Evolutionary conservation across 805 yeast species (phyloP).

Genomic region (Starmerella powellii): DNA sequence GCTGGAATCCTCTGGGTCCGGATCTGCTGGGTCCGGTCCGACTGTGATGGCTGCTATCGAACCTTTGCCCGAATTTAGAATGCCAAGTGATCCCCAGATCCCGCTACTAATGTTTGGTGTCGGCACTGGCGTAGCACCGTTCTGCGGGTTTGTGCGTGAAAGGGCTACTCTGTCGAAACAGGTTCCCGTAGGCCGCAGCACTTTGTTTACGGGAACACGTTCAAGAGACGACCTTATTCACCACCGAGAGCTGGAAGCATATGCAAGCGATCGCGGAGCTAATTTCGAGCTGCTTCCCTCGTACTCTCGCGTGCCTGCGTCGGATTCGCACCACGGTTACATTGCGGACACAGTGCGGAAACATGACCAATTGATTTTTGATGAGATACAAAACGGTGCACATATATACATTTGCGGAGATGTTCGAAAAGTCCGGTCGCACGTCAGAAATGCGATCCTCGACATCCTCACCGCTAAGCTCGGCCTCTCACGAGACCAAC

Average conservation of each 20-base stretch:
- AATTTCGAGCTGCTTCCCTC: constrained; percentile 16
- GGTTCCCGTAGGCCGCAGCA: constrained; percentile 6
- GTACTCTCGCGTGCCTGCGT: constrained; percentile 9
- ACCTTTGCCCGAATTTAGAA: constrained; percentile 62
- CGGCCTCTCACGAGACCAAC: constrained; percentile 10
- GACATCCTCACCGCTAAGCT: constrained; percentile 10
- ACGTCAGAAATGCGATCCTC: constrained; percentile 10
- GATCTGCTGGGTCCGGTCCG: not conserved
- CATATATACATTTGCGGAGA: constrained; percentile 21
- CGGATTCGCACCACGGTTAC: constrained; percentile 5
- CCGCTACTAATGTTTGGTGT: constrained; percentile 77
- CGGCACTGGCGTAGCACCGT: constrained; percentile 86
- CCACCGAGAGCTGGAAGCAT: constrained; percentile 8
- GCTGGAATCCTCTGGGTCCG: too few species aligned
- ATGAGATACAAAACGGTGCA: constrained; percentile 15
- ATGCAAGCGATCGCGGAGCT: not conserved
- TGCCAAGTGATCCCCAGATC: constrained; percentile 57
- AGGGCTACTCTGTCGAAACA: constrained; percentile 34
- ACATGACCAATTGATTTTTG: constrained; percentile 11
- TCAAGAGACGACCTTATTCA: constrained; percentile 16
- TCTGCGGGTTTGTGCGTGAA: constrained; percentile 74
- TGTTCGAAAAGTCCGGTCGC: constrained; percentile 15
- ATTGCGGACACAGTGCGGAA: constrained; percentile 9
- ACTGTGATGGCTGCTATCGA: constrained; percentile 28
- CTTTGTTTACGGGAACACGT: constrained; percentile 19